Base-by-base conservation (phyloP, 1,284 basidiomycete species). In the Melampsora medusae region DNA sequence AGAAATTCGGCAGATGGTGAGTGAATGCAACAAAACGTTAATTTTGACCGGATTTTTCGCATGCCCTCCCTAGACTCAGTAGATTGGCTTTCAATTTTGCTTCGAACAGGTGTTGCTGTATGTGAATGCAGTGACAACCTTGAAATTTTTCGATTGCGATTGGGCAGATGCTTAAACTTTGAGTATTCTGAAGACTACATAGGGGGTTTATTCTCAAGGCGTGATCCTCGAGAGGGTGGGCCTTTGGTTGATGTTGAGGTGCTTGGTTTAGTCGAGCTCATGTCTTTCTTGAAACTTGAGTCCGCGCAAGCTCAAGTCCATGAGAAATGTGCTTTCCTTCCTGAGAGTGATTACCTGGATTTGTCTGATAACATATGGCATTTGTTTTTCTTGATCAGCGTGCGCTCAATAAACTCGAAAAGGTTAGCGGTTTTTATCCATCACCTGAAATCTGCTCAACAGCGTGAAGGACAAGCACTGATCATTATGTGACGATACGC, bases 161-260 rank as follows among this genome's bases (percentile, higher is more conserved):
- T 76, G 31, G 73, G 73, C 22, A 68, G 67, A 53, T 76, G 73
- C 50, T 46, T 76, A 10, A 76, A 76, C 35, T 76, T 76, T 46
- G 73, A 76, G 59, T 76, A 76, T 48, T 56, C 66, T 22, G 73
- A 76, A 38, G 73, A 76, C 64, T 76, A 76, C 42, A 76, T 76
- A 17, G 73, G 73, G 12, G 73, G 73, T 9, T 53, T 76, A 6
- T 76, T 76, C 31, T 68, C 73, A 2, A 61, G 73, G 22, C 66
- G 73, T 25, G 73, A 76, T 56, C 73, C 73, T 31, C 53, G 73
- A 33, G 73, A 76, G 49, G 73, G 66, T 46, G 73, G 73, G 1
- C 73, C 73, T 6, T 62, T 76, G 60, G 73, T 76, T 9, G 73
- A 76, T 65, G 68, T 76, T 35, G 73, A 76, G 73, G 73, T 76